These are phyloP conservation scores for Kuraishia piskuri DNA, from an alignment of 805 yeast genomes.

Conservation along the genomic window DNA sequence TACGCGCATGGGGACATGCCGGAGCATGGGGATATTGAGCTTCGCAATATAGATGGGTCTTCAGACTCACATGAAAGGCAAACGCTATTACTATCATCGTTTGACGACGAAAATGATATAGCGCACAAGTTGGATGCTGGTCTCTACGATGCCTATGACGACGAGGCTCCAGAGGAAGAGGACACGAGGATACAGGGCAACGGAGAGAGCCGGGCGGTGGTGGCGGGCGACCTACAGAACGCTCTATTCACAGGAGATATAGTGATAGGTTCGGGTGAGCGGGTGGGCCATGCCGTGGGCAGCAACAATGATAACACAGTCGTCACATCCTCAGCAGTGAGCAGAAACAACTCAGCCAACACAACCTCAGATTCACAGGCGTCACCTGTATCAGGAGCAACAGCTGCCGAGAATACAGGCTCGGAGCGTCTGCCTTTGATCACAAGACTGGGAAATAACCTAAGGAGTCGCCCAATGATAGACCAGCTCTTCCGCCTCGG, in stretches of 20 bases:
- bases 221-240: not conserved
- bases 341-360: no score
- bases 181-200: not conserved
- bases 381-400: not conserved
- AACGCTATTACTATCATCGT: slow-evolving; percentile 9
- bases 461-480: not conserved
- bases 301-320: not conserved
- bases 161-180: not conserved
- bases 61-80: slow-evolving; percentile 1
- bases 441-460: not conserved
- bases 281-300: no score
- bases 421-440: not conserved
- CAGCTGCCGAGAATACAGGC: not conserved
- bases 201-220: not conserved
- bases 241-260: slow-evolving; percentile 3
- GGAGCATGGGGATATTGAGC: slow-evolving; percentile 1
- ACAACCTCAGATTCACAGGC: not conserved
- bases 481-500: not conserved
- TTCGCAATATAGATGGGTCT: not conserved
- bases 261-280: not conserved
- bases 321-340: no score
- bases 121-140: not conserved
- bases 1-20: not conserved
- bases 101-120: slow-evolving; percentile 5
- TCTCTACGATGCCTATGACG: not conserved